These are phyloP conservation scores for Pichia sp. DNA, from an alignment of 1,139 yeast species.

Conservation along the genomic window DNA sequence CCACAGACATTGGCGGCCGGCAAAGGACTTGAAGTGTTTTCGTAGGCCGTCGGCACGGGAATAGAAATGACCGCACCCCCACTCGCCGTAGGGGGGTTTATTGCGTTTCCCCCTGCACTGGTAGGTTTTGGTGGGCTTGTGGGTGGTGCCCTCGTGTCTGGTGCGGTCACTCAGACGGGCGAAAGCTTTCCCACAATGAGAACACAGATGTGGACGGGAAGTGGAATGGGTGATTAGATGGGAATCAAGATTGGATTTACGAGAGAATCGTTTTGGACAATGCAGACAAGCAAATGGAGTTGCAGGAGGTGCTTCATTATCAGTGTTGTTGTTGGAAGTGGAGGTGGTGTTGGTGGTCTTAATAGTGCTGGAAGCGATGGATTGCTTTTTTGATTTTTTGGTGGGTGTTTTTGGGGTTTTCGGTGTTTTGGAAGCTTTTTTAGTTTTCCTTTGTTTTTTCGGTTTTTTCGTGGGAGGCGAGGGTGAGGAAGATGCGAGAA, in stretches of 20 bases:
- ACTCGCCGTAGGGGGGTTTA: neutral
- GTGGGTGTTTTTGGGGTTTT: neutral
- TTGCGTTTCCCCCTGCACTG: conserved; percentile 8
- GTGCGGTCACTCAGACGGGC: conserved; percentile 93
- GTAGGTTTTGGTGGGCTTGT: conserved; percentile 4
- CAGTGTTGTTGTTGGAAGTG: neutral
- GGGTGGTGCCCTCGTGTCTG: conserved; percentile 64
- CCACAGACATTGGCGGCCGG: conserved; percentile 12
- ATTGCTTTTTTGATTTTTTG: neutral
- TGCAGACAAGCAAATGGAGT: conserved; percentile 60
- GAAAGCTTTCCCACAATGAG: conserved; percentile 86
- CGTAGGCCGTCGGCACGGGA: conserved; percentile 14
- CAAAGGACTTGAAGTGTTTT: conserved; percentile 12
- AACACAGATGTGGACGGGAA: conserved; percentile 83
- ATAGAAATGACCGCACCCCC: conserved; percentile 15
- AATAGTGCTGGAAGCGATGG: too few species aligned
- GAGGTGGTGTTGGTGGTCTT: neutral
- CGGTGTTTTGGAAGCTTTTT: neutral
- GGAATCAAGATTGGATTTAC: conserved; percentile 88
- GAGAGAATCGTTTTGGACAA: conserved; percentile 80
- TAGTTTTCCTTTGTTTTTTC: neutral
- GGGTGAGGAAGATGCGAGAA: neutral
- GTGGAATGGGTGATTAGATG: conserved; percentile 91
- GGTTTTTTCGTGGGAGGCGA: neutral
- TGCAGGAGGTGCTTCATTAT: neutral